Evolutionary conservation across 2,329 filamentous ascomycete genomes (phyloP).

Genomic region (Aureobasidium sp.): DNA sequence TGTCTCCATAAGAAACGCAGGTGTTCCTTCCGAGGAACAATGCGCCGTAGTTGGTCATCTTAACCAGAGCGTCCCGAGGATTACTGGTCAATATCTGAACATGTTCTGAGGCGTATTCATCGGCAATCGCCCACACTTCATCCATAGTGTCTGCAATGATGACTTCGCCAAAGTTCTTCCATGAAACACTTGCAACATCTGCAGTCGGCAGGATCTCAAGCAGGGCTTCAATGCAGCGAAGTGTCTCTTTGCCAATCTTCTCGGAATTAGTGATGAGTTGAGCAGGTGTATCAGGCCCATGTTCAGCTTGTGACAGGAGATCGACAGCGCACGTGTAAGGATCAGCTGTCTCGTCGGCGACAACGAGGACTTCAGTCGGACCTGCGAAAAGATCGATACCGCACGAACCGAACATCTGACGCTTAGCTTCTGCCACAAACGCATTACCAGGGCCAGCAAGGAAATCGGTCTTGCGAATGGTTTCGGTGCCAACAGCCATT

Average conservation of each 20-base stretch:
- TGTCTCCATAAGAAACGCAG: slow-evolving; percentile 49
- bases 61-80: slow-evolving; percentile 43
- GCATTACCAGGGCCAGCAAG: slow-evolving; percentile 49
- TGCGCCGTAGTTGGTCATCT: slow-evolving; percentile 47
- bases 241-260: slow-evolving; percentile 34
- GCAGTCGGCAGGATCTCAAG: slow-evolving; percentile 39
- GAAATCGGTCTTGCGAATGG: slow-evolving; percentile 45
- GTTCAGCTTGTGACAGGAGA: slow-evolving; percentile 45
- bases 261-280: slow-evolving; percentile 45
- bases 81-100: slow-evolving; percentile 45
- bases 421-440: slow-evolving; percentile 49
- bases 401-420: slow-evolving; percentile 47
- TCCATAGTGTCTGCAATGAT: slow-evolving; percentile 38
- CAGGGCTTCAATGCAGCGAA: slow-evolving; percentile 33
- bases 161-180: slow-evolving; percentile 43
- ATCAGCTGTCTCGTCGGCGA: slow-evolving; percentile 43
- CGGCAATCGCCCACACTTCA: slow-evolving; percentile 40
- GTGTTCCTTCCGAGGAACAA: slow-evolving; percentile 48
- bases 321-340: slow-evolving; percentile 42
- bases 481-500: slow-evolving; percentile 47
- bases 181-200: slow-evolving; percentile 38
- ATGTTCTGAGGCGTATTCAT: slow-evolving; percentile 46
- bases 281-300: slow-evolving; percentile 47
- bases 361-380: slow-evolving; percentile 47
- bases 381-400: slow-evolving; percentile 50